These are phyloP conservation scores for Venturia asperata DNA, from an alignment of 2,329 filamentous ascomycete species.

Conservation along the genomic window DNA sequence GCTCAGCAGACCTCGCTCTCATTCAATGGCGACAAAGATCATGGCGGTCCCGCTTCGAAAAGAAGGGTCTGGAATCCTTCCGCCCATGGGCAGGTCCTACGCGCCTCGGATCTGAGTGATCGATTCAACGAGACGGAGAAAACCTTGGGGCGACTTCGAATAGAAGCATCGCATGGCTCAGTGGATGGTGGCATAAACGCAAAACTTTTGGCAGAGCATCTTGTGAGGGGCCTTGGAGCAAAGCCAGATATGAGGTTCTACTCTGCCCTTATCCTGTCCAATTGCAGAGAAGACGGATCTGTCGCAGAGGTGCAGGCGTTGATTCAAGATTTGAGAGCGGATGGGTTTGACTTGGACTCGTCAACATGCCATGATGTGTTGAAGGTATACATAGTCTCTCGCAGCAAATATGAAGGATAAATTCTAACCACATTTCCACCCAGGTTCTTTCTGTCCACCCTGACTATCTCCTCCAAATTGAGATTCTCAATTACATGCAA, in stretches of 20 bases:
- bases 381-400: slow-evolving; percentile 42
- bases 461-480: slow-evolving; percentile 67
- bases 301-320: slow-evolving; percentile 55
- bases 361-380: slow-evolving; percentile 65
- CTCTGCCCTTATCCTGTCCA: slow-evolving; percentile 65
- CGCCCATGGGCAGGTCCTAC: background rate
- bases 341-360: slow-evolving; percentile 56
- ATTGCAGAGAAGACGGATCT: slow-evolving; percentile 61
- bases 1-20: background rate
- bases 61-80: background rate
- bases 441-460: slow-evolving; percentile 69
- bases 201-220: slow-evolving; percentile 15
- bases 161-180: slow-evolving; percentile 5
- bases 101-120: background rate
- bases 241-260: slow-evolving; percentile 57
- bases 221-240: slow-evolving; percentile 52
- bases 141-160: background rate
- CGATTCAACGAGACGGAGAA: background rate
- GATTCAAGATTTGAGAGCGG: slow-evolving; percentile 63
- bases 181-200: background rate
- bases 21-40: background rate
- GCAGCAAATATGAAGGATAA: background rate
- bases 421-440: slow-evolving; percentile 30
- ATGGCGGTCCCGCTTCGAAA: background rate
- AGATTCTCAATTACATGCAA: slow-evolving; percentile 67